Percentiles rank a stretch among this genome's conserved stretches.
phyloP scores from a whole-genome alignment of 2,329 filamentous ascomycete species.

The Paecilomyces sp. region DNA sequence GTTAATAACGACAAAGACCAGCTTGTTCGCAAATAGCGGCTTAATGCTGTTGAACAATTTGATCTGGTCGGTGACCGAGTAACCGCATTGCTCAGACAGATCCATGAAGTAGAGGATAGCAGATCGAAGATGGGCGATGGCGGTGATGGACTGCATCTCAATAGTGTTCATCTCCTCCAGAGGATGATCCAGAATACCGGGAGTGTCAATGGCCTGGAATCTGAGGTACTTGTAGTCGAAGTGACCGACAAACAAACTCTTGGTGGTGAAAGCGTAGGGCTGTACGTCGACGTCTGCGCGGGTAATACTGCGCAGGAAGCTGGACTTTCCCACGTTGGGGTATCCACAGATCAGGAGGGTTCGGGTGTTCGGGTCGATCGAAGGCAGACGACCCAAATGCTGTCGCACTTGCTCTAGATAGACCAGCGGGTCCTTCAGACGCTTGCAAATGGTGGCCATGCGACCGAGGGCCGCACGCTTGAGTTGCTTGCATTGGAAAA shows the following conservation, averaged over 20 bases:
- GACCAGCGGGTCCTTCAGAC: slow-evolving; percentile 85
- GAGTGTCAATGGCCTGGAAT: slow-evolving; percentile 92
- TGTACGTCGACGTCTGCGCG: slow-evolving; percentile 94
- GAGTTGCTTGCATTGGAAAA: slow-evolving; percentile 98
- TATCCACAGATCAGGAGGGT: slow-evolving; percentile 96
- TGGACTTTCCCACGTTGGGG: slow-evolving; percentile 95
- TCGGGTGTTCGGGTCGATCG: slow-evolving; percentile 96
- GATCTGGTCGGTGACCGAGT: slow-evolving; percentile 87
- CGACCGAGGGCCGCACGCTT: slow-evolving; percentile 93
- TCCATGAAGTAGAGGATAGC: slow-evolving; percentile 99
- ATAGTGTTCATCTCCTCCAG: slow-evolving; percentile 99
- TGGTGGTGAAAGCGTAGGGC: slow-evolving; percentile 97
- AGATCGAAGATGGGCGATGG: slow-evolving; percentile 91
- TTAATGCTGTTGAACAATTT: slow-evolving; percentile 94
- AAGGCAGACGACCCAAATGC: slow-evolving; percentile 91
- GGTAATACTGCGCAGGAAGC: slow-evolving; percentile 86
- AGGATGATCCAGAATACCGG: slow-evolving; percentile 95
- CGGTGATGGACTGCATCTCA: slow-evolving; percentile 97
- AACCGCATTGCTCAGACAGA: slow-evolving; percentile 92
- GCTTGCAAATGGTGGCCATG: slow-evolving; percentile 95
- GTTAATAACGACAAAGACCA: slow-evolving; percentile 95
- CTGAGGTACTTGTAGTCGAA: slow-evolving; percentile 94
- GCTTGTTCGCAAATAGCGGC: slow-evolving; percentile 93
- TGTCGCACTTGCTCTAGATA: slow-evolving; percentile 96
- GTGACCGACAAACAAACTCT: slow-evolving; percentile 93